phyloP scores from a whole-genome alignment of 2,329 filamentous ascomycete species.

The Pochonia chlamydosporia region DNA sequence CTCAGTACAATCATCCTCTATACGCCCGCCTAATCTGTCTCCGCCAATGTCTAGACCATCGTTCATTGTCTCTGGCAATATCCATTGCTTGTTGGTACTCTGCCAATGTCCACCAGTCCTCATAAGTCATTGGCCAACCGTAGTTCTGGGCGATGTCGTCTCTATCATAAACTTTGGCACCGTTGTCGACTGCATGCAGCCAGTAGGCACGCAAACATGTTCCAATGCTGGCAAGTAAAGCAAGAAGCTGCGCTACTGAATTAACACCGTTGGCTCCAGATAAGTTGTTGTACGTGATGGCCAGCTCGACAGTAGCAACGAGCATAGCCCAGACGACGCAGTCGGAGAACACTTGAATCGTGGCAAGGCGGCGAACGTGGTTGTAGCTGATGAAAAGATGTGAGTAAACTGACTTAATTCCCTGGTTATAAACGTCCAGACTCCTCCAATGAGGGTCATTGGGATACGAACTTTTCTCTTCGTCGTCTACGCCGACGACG shows the following conservation, averaged over 20 bases:
- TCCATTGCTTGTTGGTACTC: background rate
- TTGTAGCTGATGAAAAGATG: background rate
- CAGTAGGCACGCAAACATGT: slow-evolving; percentile 8
- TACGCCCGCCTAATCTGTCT: background rate
- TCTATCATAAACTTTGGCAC: background rate
- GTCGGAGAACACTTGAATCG: slow-evolving; percentile 14
- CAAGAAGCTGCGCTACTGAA: slow-evolving; percentile 24
- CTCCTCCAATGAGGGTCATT: too few species aligned
- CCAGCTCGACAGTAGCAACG: slow-evolving; percentile 25
- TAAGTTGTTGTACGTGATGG: slow-evolving; percentile 27
- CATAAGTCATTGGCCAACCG: background rate
- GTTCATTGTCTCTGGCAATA: background rate
- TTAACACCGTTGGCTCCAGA: slow-evolving; percentile 16
- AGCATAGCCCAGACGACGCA: slow-evolving; percentile 22
- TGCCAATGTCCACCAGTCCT: background rate
- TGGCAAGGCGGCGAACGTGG: background rate
- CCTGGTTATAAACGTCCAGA: background rate
- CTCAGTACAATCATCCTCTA: background rate
- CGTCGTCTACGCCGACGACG: slow-evolving; percentile 17
- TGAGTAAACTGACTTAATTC: too few species aligned
- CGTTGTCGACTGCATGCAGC: background rate
- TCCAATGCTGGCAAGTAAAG: slow-evolving; percentile 24
- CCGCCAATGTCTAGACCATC: background rate
- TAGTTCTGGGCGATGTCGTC: background rate
- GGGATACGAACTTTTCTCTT: background rate